phyloP scores from a whole-genome alignment of 129 eudicot genomes.

The Heracleum sosnowskyi region DNA sequence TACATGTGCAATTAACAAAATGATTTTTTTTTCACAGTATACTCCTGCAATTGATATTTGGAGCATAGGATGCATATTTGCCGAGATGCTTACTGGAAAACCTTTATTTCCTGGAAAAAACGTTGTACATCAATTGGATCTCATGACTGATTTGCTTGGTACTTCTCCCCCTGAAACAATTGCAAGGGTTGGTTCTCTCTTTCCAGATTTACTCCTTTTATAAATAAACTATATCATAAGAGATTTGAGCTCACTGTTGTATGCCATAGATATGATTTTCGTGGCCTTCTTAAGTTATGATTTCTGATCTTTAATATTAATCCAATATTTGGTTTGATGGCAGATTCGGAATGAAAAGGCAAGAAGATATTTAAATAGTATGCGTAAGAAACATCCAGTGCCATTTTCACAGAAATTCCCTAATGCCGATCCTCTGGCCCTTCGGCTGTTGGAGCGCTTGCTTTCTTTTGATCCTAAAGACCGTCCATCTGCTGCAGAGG shows the following conservation, averaged over 20 bases:
- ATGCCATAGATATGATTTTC: background rate
- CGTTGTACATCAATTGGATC: conserved; percentile 81
- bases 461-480: conserved; percentile 96
- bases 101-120: conserved; percentile 96
- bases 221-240: too few species aligned
- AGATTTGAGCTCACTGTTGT: too few species aligned
- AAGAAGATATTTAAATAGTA: conserved; percentile 71
- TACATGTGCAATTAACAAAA: conserved; percentile 11
- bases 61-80: conserved; percentile 99
- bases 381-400: conserved; percentile 71
- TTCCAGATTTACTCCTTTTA: background rate
- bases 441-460: conserved; percentile 70
- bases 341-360: conserved; percentile 97
- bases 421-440: conserved; percentile 64
- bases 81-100: conserved; percentile 86
- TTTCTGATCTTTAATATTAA: background rate
- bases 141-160: conserved; percentile 89
- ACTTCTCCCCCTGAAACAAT: conserved; percentile 79
- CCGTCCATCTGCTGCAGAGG: conserved; percentile 92
- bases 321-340: background rate
- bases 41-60: conserved; percentile 98
- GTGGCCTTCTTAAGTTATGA: background rate
- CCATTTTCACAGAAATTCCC: conserved; percentile 76
- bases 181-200: conserved; percentile 51
- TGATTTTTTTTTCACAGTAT: conserved; percentile 40